phyloP scores from a whole-genome alignment of 306 rosid species.

The peach (Prunus persica) region DNA sequence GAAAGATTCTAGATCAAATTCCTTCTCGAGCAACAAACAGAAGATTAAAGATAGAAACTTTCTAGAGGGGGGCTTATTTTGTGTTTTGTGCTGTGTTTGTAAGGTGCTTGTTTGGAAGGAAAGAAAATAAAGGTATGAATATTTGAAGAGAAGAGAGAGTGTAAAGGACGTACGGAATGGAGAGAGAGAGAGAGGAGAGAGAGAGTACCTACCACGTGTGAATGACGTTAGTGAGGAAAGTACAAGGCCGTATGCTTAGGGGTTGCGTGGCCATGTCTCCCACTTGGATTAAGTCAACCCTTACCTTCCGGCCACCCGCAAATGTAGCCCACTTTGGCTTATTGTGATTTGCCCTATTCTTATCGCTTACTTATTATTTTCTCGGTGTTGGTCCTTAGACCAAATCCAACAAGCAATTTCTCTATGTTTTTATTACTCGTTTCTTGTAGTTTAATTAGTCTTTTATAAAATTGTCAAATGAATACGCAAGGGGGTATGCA shows the following conservation, averaged over 20 bases:
- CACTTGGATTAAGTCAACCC: constrained; percentile 43
- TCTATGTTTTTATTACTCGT: not conserved
- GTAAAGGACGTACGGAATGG: constrained; percentile 14
- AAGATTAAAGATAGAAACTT: not conserved
- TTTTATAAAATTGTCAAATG: not conserved
- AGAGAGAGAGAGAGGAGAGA: constrained; percentile 13
- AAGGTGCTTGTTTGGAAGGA: constrained; percentile 15
- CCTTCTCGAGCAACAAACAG: not conserved
- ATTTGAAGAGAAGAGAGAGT: not conserved
- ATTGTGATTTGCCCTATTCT: not conserved
- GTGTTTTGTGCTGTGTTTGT: not conserved
- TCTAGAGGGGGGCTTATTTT: not conserved
- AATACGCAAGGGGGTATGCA: not conserved
- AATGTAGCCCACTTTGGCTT: not conserved
- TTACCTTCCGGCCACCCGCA: constrained; percentile 6
- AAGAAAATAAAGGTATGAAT: not conserved
- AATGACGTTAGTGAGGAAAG: constrained; percentile 25
- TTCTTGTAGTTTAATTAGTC: not conserved
- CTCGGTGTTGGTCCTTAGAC: not conserved
- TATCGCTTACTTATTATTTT: not conserved
- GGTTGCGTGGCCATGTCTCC: constrained; percentile 35
- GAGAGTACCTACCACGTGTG: constrained; percentile 21
- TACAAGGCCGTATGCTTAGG: constrained; percentile 43
- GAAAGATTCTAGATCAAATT: not conserved
- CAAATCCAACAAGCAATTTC: not conserved